Evolutionary conservation across 805 yeast genomes (phyloP).

Genomic region (Jamesozyma gamospora): DNA sequence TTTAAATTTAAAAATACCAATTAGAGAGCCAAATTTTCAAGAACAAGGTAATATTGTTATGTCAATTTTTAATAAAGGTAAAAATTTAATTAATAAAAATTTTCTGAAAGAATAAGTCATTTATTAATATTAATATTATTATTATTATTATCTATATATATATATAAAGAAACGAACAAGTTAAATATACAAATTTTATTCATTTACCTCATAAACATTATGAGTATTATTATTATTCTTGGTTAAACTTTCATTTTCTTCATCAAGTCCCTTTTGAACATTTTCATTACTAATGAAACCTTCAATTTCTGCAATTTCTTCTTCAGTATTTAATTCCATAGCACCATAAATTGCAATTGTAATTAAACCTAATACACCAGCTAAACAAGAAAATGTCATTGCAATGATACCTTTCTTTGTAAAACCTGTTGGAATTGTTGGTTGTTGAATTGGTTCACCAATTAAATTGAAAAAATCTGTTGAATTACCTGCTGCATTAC

Average conservation of each 20-base stretch:
- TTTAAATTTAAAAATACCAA: background rate
- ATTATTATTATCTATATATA: too few species aligned
- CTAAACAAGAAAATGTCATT: conserved; percentile 75
- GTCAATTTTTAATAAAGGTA: conserved; percentile 13
- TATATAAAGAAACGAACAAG: background rate
- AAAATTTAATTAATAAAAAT: too few species aligned
- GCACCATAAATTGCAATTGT: conserved; percentile 77
- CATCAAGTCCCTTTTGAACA: conserved; percentile 15
- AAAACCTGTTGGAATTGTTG: conserved; percentile 73
- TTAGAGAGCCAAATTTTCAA: conserved; percentile 10
- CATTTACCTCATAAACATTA: too few species aligned
- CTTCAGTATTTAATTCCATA: conserved; percentile 66
- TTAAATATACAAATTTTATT: background rate
- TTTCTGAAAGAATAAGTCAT: too few species aligned
- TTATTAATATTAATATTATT: too few species aligned
- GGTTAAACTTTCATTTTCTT: conserved; percentile 6
- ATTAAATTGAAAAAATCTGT: conserved; percentile 53
- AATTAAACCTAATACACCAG: conserved; percentile 75
- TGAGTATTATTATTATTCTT: background rate
- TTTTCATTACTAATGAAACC: conserved; percentile 10
- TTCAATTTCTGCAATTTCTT: conserved; percentile 46
- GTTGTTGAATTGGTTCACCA: conserved; percentile 64
- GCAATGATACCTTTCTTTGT: conserved; percentile 95
- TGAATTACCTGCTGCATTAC: conserved; percentile 87
- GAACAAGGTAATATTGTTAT: conserved; percentile 25